These are phyloP conservation scores for Agastache rugosa DNA, from an alignment of 257 asterid species.

Conservation along the genomic window DNA sequence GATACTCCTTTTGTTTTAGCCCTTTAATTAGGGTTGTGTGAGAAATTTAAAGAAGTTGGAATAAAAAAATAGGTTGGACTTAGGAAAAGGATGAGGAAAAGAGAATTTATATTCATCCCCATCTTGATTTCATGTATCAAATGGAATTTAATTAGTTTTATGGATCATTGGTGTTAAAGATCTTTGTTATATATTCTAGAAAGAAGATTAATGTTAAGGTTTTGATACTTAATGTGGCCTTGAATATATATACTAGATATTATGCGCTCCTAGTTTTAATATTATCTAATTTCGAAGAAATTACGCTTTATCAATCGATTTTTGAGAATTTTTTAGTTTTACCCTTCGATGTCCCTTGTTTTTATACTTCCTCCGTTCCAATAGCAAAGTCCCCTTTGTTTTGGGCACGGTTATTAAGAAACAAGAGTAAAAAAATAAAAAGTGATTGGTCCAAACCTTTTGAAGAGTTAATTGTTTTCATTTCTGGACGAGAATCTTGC, in stretches of 20 bases:
- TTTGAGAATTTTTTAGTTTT: background rate
- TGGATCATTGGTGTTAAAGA: background rate
- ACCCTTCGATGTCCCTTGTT: background rate
- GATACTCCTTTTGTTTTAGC: constrained; percentile 46
- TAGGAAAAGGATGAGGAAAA: constrained; percentile 25
- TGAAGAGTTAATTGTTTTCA: no score
- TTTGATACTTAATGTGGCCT: constrained; percentile 1
- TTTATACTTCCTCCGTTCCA: no score
- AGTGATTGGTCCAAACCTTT: no score
- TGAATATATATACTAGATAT: background rate
- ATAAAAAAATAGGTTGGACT: constrained; percentile 9
- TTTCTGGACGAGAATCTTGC: no score
- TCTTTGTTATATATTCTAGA: background rate
- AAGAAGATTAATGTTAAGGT: background rate
- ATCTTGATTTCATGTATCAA: constrained; percentile 22
- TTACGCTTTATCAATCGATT: background rate
- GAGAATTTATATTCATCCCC: constrained; percentile 30
- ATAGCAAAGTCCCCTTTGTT: no score
- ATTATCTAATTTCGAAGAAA: background rate
- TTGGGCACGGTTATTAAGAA: no score
- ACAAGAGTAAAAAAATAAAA: no score
- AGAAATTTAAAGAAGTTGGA: constrained; percentile 4
- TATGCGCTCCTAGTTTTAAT: background rate
- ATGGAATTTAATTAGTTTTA: constrained; percentile 10
- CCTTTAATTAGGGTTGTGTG: constrained; percentile 34